These are phyloP conservation scores for Ceratocystis huliohia DNA, from an alignment of 2,329 filamentous ascomycete species.

Conservation along the genomic window DNA sequence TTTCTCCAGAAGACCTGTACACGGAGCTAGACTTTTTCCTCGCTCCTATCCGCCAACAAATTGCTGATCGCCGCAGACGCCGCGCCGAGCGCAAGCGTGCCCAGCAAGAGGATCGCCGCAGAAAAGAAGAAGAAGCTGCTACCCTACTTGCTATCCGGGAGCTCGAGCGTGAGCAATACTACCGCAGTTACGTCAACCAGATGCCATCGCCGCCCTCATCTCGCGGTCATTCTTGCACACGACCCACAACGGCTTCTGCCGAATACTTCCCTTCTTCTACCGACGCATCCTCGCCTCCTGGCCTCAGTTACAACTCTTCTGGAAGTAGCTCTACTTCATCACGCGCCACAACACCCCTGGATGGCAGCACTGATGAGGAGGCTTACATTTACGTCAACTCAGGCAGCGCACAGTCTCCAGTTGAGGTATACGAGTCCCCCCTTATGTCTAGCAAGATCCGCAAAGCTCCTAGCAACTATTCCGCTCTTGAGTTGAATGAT, in stretches of 20 bases:
- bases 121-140: background rate
- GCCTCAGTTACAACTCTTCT: constrained; percentile 36
- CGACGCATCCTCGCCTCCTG: background rate
- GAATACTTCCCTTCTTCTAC: background rate
- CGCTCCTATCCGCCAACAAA: constrained; percentile 59
- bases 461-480: constrained; percentile 27
- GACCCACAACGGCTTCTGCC: constrained; percentile 19
- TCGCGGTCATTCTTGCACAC: constrained; percentile 33
- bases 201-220: constrained; percentile 38
- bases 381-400: constrained; percentile 25
- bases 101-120: constrained; percentile 27
- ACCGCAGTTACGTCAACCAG: constrained; percentile 26
- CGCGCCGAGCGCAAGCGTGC: constrained; percentile 37
- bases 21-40: constrained; percentile 79
- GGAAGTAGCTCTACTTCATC: constrained; percentile 37
- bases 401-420: constrained; percentile 39
- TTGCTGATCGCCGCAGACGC: constrained; percentile 39
- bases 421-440: constrained; percentile 34
- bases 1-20: constrained; percentile 76
- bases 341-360: constrained; percentile 41
- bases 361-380: constrained; percentile 33
- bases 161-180: constrained; percentile 20
- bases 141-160: background rate
- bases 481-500: constrained; percentile 42
- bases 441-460: constrained; percentile 25